Evolutionary conservation across 495 filamentous ascomycete species (phyloP).

Genomic region (Penicillium samsonianum): DNA sequence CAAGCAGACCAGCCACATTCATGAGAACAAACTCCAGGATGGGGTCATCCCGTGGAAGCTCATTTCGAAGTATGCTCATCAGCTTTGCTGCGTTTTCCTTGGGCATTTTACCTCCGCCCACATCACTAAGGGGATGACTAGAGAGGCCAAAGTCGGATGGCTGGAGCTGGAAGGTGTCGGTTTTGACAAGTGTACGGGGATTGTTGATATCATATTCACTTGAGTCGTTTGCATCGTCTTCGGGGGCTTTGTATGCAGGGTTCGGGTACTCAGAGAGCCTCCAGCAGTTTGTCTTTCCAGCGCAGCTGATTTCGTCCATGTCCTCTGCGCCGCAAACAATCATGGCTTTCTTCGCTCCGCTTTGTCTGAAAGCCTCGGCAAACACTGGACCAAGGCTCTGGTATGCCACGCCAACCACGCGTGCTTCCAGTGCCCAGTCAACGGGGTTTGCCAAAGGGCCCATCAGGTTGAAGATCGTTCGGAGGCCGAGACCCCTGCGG

Average conservation of each 20-base stretch:
- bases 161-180: slow-evolving; percentile 73
- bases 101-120: slow-evolving; percentile 82
- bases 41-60: slow-evolving; percentile 71
- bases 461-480: slow-evolving; percentile 95
- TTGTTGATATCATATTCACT: slow-evolving; percentile 41
- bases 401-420: slow-evolving; percentile 89
- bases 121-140: slow-evolving; percentile 69
- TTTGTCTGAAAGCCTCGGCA: slow-evolving; percentile 75
- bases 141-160: slow-evolving; percentile 84
- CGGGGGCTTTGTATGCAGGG: slow-evolving; percentile 37
- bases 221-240: slow-evolving; percentile 34
- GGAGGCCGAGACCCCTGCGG: slow-evolving; percentile 79
- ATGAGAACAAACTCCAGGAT: slow-evolving; percentile 92
- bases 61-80: slow-evolving; percentile 69
- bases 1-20: slow-evolving; percentile 87
- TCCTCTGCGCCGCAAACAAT: slow-evolving; percentile 94
- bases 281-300: slow-evolving; percentile 87
- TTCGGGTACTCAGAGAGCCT: slow-evolving; percentile 60
- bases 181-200: slow-evolving; percentile 51
- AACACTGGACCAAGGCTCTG: slow-evolving; percentile 82
- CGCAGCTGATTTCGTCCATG: slow-evolving; percentile 92
- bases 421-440: slow-evolving; percentile 77
- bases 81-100: slow-evolving; percentile 84
- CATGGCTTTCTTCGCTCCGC: slow-evolving; percentile 79
- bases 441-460: slow-evolving; percentile 90